Conservation (phyloP, 805 yeast species). For the Zygosaccharomyces kombuchaensis region DNA sequence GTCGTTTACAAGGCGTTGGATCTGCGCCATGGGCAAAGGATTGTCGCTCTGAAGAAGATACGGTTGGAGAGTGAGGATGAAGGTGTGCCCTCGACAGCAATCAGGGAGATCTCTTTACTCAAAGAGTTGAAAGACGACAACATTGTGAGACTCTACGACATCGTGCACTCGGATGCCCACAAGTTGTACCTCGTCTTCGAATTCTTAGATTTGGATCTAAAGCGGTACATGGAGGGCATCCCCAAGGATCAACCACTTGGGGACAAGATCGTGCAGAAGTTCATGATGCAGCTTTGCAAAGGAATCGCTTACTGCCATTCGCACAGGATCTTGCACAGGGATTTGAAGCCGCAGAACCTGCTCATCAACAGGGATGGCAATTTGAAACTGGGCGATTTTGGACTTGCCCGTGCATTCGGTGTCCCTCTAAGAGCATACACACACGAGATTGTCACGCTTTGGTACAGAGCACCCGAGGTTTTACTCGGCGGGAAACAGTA, state of each 20-base stretch:
- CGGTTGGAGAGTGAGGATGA: constrained; percentile 87
- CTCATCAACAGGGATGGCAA: constrained; percentile 87
- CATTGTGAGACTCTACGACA: constrained; percentile 88
- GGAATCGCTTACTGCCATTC: constrained; percentile 73
- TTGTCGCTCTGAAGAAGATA: constrained; percentile 94
- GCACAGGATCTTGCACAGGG: constrained; percentile 64
- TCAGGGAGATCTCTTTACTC: constrained; percentile 91
- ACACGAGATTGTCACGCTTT: constrained; percentile 93
- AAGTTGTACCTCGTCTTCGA: constrained; percentile 92
- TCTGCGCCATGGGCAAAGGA: constrained; percentile 73
- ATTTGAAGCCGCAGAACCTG: constrained; percentile 91
- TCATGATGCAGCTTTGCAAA: constrained; percentile 87
- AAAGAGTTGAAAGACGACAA: constrained; percentile 92
- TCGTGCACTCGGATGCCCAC: constrained; percentile 88
- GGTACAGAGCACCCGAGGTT: constrained; percentile 99
- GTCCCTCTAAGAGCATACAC: constrained; percentile 97
- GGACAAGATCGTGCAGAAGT: constrained; percentile 75
- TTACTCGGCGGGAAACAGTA: constrained; percentile 91
- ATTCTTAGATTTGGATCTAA: constrained; percentile 87
- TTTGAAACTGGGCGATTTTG: constrained; percentile 92
- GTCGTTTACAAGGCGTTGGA: constrained; percentile 94
- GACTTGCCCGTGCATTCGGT: constrained; percentile 95
- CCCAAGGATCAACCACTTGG: constrained; percentile 88
- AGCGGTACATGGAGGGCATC: constrained; percentile 87
- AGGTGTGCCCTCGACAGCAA: constrained; percentile 98